Conservation (phyloP, 129 eudicot species). For the Chrysanthemum lavandulifolium region DNA sequence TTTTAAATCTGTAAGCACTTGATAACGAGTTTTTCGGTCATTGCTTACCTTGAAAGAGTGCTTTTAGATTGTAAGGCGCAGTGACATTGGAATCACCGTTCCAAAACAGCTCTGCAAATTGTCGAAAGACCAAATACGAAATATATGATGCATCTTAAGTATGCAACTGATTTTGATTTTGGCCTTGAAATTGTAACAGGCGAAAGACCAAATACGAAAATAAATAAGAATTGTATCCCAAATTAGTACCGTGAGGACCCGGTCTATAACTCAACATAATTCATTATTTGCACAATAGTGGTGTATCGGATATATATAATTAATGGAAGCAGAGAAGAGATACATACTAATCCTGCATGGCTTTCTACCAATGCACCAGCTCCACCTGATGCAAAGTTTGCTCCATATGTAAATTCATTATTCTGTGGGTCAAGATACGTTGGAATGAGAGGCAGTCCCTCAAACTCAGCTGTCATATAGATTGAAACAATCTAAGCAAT, state of each 20-base stretch:
- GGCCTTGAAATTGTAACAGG: no score
- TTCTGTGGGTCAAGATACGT: conserved; percentile 31
- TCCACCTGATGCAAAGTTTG: conserved; percentile 55
- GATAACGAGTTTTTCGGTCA: neutral
- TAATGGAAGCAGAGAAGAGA: neutral
- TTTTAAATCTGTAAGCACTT: no score
- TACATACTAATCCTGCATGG: conserved; percentile 34
- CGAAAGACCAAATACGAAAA: no score
- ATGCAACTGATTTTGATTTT: no score
- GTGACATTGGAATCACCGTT: no score
- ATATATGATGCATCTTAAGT: no score
- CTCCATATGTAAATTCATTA: conserved; percentile 29
- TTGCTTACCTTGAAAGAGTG: neutral
- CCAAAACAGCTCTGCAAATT: no score
- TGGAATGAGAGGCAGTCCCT: conserved; percentile 36
- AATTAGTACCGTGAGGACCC: no score
- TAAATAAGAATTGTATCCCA: no score
- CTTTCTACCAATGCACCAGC: conserved; percentile 48
- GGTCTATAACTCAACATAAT: no score
- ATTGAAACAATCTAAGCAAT: neutral
- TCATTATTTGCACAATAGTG: no score
- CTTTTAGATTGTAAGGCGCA: no score
- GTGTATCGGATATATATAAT: neutral
- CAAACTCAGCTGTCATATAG: conserved; percentile 38
- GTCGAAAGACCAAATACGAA: conserved; percentile 26